These are phyloP conservation scores for Pichia nanzhaoensis DNA, from an alignment of 805 yeast species.

Conservation along the genomic window DNA sequence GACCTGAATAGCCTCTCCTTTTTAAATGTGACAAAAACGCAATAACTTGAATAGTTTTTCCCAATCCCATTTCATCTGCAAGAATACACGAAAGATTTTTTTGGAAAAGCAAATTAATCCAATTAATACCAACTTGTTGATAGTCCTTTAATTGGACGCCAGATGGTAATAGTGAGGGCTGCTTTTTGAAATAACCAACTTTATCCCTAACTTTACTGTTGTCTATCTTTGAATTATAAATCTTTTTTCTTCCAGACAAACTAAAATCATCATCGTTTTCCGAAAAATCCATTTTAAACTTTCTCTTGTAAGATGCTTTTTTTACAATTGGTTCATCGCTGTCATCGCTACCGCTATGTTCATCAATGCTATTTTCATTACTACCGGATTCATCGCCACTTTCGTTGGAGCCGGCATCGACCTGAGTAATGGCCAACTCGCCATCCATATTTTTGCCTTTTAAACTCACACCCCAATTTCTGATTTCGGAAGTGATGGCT, in stretches of 20 bases:
- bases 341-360: slow-evolving; percentile 17
- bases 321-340: slow-evolving; percentile 37
- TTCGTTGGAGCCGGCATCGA: slow-evolving; percentile 21
- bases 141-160: slow-evolving; percentile 73
- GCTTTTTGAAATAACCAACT: slow-evolving; percentile 48
- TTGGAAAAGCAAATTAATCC: slow-evolving; percentile 78
- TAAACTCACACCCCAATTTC: slow-evolving; percentile 81
- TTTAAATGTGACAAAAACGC: slow-evolving; percentile 83
- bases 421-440: slow-evolving; percentile 60
- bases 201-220: slow-evolving; percentile 14
- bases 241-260: slow-evolving; percentile 15
- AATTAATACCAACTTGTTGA: slow-evolving; percentile 95
- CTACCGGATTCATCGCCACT: slow-evolving; percentile 17
- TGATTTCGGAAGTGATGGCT: slow-evolving; percentile 62
- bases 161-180: slow-evolving; percentile 61
- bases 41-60: slow-evolving; percentile 95
- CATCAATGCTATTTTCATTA: slow-evolving; percentile 24
- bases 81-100: slow-evolving; percentile 81
- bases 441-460: slow-evolving; percentile 45
- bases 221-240: slow-evolving; percentile 28
- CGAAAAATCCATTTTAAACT: slow-evolving; percentile 35
- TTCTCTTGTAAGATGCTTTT: background rate
- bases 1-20: slow-evolving; percentile 54
- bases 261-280: slow-evolving; percentile 28
- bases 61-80: slow-evolving; percentile 98